Conservation (phyloP, 768 basidiomycete genomes). For the Auriscalpium vulgare region DNA sequence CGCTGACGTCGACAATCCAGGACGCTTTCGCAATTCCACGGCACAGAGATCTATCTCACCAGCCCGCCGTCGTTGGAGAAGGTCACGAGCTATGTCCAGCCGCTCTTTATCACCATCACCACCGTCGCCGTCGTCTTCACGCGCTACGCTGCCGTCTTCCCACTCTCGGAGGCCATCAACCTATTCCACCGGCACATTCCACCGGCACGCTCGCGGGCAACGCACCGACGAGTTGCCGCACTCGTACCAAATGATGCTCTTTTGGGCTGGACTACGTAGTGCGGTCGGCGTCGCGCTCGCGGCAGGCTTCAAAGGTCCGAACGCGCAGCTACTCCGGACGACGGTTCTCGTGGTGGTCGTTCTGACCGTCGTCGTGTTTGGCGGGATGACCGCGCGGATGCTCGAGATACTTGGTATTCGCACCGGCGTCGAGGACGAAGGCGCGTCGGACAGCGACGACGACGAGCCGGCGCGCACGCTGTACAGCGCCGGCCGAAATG, state of each 20-base stretch:
- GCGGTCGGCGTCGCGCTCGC: slow-evolving; percentile 98
- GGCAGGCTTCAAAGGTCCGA: slow-evolving; percentile 90
- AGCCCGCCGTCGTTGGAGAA: slow-evolving; percentile 68
- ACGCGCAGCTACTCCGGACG: slow-evolving; percentile 83
- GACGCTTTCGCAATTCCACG: slow-evolving; percentile 88
- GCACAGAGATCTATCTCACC: slow-evolving; percentile 82
- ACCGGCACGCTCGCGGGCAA: slow-evolving; percentile 75
- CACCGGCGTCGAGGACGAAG: slow-evolving; percentile 92
- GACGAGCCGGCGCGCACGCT: slow-evolving; percentile 33
- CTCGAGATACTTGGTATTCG: slow-evolving; percentile 93
- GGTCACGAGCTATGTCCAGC: slow-evolving; percentile 84
- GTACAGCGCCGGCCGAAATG: background rate
- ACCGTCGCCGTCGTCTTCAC: slow-evolving; percentile 91
- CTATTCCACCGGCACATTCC: too few species aligned
- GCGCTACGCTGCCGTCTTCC: slow-evolving; percentile 93
- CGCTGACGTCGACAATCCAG: slow-evolving; percentile 30
- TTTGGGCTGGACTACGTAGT: slow-evolving; percentile 96
- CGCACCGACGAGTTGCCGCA: slow-evolving; percentile 89
- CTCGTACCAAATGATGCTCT: slow-evolving; percentile 99
- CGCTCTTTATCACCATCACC: slow-evolving; percentile 88
- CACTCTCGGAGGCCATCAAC: slow-evolving; percentile 91
- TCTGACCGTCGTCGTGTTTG: slow-evolving; percentile 88
- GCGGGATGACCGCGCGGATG: slow-evolving; percentile 96
- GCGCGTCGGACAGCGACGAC: slow-evolving; percentile 41
- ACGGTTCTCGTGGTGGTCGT: slow-evolving; percentile 96